These are phyloP conservation scores for Diospyros kaki DNA, from an alignment of 148 eudicot genomes.

Conservation along the genomic window DNA sequence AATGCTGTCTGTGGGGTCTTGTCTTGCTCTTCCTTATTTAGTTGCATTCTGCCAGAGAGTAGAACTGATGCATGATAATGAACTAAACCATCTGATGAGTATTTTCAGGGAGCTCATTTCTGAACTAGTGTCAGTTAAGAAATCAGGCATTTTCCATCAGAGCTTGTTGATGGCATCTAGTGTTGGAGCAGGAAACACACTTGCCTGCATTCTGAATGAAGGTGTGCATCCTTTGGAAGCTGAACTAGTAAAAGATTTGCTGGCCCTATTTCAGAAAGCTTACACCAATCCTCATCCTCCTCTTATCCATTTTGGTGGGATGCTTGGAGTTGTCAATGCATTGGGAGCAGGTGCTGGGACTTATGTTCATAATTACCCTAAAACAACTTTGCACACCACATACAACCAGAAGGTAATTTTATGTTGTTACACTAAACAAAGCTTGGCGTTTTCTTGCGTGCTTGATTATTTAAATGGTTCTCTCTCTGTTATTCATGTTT, in stretches of 20 bases:
- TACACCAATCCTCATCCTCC: constrained; percentile 66
- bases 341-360: constrained; percentile 86
- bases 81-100: constrained; percentile 44
- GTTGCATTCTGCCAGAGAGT: constrained; percentile 70
- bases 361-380: constrained; percentile 25
- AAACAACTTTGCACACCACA: constrained; percentile 22
- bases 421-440: constrained; percentile 4
- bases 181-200: constrained; percentile 70
- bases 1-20: constrained; percentile 56
- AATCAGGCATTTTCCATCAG: constrained; percentile 46
- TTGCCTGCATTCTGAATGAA: constrained; percentile 63
- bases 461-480: background rate
- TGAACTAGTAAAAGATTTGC: constrained; percentile 44
- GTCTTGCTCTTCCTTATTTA: constrained; percentile 70
- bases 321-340: constrained; percentile 82
- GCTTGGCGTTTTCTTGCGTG: background rate
- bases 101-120: constrained; percentile 60
- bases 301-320: constrained; percentile 76
- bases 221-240: constrained; percentile 54
- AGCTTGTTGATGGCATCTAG: constrained; percentile 79
- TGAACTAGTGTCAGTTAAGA: constrained; percentile 39
- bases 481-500: background rate
- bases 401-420: constrained; percentile 42
- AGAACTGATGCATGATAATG: constrained; percentile 61
- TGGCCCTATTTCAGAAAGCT: constrained; percentile 44